Base-by-base conservation (phyloP, 495 filamentous ascomycete species). In the Sordaria brevicollis region DNA sequence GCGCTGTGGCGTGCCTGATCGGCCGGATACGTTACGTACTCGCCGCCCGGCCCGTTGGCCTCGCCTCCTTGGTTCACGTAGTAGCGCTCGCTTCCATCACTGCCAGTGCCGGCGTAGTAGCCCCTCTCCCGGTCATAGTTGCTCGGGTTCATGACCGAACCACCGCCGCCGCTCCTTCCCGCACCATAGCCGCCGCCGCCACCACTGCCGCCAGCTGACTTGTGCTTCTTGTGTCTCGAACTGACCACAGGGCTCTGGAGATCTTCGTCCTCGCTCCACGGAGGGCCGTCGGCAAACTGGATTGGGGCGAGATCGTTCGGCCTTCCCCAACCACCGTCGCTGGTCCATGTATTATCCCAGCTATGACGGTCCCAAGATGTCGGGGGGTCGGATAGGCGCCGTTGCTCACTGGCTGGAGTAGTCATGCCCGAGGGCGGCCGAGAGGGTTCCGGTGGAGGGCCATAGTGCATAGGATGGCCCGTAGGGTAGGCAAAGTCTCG, bases 261-360 rank as follows among this genome's bases (percentile, higher is more conserved):
- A 79, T 98, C 94, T 75, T 97, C 94, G 79, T 98, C 94, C 79
- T 98, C 94, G 79, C 92, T 96, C 84, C 92, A 98, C n/a, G 94
- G 94, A 5, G 94, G 94, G 3, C 94, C 95, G 79, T 96, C 94
- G 13, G 86, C 89, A 76, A 97, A 96, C 17, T 92, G 89, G 76
- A 96, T 94, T 17, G 91, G 88, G 13, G 95, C 91, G 34, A 96
- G 81, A 74, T 94, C 89, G 49, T 84, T 90, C 75, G 78, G 81
- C 69, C 80, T 81, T 65, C 76, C 78, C n/a, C 79, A 76, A 38
- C 78, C 77, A 62, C 80, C 81, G 35, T 78, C 74, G 15, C 72
- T 80, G 84, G 84, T 87, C 21, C 75, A 72, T 9, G 75, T 73
- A 15, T 49, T 68, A 66, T 83, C 82, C 83, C 89, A 91, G 19